These are phyloP conservation scores for Naganishia sp. DNA, from an alignment of 1,284 basidiomycete species.

Conservation along the genomic window DNA sequence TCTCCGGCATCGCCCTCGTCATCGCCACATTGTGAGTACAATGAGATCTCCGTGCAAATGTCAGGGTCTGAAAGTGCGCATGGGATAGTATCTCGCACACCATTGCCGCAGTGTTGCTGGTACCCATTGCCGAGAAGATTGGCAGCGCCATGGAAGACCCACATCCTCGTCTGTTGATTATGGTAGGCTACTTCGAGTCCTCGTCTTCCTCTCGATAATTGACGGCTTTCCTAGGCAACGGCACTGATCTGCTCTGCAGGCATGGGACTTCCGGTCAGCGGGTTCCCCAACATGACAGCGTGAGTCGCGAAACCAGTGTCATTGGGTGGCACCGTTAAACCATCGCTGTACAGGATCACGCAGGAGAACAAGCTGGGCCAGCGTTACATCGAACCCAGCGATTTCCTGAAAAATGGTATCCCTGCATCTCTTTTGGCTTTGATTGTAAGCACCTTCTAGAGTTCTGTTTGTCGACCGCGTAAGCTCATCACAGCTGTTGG, in stretches of 20 bases:
- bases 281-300: conserved; percentile 96
- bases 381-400: conserved; percentile 76
- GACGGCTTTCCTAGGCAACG: conserved; percentile 57
- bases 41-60: conserved; percentile 1
- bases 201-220: background rate
- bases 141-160: conserved; percentile 70
- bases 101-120: conserved; percentile 91
- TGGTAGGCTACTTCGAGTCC: conserved; percentile 57
- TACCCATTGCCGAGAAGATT: conserved; percentile 92
- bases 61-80: background rate
- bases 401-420: conserved; percentile 92
- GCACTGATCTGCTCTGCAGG: conserved; percentile 90
- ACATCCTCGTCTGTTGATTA: conserved; percentile 79
- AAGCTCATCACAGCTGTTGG: background rate
- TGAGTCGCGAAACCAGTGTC: conserved; percentile 56
- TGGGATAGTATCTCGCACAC: conserved; percentile 76
- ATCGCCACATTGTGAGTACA: conserved; percentile 57
- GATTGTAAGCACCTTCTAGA: conserved; percentile 59
- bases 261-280: conserved; percentile 97
- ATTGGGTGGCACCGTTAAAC: background rate
- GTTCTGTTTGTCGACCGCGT: background rate
- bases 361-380: conserved; percentile 95
- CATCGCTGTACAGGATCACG: conserved; percentile 64
- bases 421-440: conserved; percentile 86
- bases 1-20: conserved; percentile 83